phyloP scores from a whole-genome alignment of 768 basidiomycete species.

The Neoboletus brunneissimus region DNA sequence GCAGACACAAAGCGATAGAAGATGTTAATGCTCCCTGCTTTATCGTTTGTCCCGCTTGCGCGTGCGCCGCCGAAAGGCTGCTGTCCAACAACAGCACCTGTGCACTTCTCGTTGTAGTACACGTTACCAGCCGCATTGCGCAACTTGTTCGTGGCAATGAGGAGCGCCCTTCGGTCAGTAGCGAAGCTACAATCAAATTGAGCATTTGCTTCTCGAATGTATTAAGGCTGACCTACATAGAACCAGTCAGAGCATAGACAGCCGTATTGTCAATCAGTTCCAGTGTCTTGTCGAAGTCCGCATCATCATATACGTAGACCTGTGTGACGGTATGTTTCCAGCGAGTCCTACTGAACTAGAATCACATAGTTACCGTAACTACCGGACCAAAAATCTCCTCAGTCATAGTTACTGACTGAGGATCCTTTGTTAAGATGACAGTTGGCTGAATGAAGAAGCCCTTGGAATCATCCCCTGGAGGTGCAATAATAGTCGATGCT shows the following conservation, averaged over 20 bases:
- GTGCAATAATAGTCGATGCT: neutral
- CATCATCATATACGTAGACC: conserved; percentile 89
- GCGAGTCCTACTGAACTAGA: neutral
- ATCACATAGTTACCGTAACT: conserved; percentile 59
- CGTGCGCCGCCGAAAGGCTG: conserved; percentile 97
- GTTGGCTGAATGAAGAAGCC: conserved; percentile 96
- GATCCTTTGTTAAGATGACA: conserved; percentile 89
- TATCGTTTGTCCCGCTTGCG: conserved; percentile 95
- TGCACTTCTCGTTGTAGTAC: conserved; percentile 98
- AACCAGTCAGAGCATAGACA: conserved; percentile 89
- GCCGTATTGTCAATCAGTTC: conserved; percentile 86
- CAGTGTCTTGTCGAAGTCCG: conserved; percentile 80
- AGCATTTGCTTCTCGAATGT: conserved; percentile 7
- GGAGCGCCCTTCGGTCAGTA: conserved; percentile 72
- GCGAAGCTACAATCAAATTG: conserved; percentile 60
- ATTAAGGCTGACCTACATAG: conserved; percentile 59
- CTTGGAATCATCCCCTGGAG: conserved; percentile 76
- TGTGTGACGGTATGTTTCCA: conserved; percentile 27
- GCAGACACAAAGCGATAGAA: conserved; percentile 83
- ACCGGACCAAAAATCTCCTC: conserved; percentile 99
- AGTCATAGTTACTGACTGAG: conserved; percentile 81
- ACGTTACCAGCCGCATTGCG: conserved; percentile 94
- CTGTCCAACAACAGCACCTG: conserved; percentile 95
- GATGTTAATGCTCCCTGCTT: conserved; percentile 81
- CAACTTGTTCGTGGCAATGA: conserved; percentile 76